These are phyloP conservation scores for Boletus sp. DNA, from an alignment of 1,284 basidiomycete genomes.

Conservation along the genomic window DNA sequence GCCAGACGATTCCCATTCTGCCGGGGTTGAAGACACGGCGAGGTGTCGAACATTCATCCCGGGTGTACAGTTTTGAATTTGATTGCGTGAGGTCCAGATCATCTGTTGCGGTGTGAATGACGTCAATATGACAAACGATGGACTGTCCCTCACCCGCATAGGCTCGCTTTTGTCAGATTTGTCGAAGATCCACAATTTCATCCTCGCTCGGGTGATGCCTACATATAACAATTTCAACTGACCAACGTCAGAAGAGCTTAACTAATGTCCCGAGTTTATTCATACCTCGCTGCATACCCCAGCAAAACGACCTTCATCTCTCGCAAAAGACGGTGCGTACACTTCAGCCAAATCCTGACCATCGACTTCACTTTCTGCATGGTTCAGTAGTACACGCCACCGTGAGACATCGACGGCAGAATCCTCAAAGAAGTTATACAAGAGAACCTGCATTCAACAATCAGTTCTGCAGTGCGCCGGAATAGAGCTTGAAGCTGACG, in stretches of 20 bases:
- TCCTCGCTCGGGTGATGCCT: constrained; percentile 65
- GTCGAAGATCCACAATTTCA: constrained; percentile 60
- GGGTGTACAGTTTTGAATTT: constrained; percentile 45
- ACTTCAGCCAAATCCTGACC: constrained; percentile 14
- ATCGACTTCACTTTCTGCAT: constrained; percentile 25
- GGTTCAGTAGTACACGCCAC: too few relatives aligned
- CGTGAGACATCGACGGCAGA: too few relatives aligned
- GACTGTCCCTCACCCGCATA: constrained; percentile 47
- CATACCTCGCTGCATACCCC: constrained; percentile 60
- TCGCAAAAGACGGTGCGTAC: constrained; percentile 48
- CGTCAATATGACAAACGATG: not conserved
- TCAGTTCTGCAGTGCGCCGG: not conserved
- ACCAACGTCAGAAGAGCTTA: not conserved
- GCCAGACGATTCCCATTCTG: constrained; percentile 58
- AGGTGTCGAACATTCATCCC: constrained; percentile 46
- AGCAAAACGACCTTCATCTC: constrained; percentile 50
- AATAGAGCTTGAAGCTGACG: constrained; percentile 35
- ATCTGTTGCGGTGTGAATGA: constrained; percentile 34
- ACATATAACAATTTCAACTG: constrained; percentile 69
- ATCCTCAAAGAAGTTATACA: too few relatives aligned
- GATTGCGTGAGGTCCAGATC: constrained; percentile 46
- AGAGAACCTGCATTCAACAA: not conserved
- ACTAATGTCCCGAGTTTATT: not conserved
- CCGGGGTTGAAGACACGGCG: constrained; percentile 45
- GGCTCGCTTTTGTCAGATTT: constrained; percentile 39